Percentiles rank a stretch among this genome's conserved stretches.
phyloP scores from a whole-genome alignment of 202 grass and related monocot genomes.

The Eragrostis tef region DNA sequence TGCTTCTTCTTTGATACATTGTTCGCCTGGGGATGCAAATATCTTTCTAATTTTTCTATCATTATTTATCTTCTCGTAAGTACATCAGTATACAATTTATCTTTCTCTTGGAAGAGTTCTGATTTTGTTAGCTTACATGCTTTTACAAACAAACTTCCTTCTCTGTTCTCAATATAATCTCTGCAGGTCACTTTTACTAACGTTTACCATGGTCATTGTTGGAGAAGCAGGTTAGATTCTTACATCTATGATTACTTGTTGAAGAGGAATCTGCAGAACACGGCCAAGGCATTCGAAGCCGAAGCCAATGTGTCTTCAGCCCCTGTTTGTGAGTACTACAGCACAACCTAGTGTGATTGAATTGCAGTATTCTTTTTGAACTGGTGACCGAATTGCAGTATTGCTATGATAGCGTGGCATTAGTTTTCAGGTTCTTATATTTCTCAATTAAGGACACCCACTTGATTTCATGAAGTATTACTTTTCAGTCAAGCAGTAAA shows the following conservation, averaged over 20 bases:
- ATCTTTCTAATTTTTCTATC: background rate
- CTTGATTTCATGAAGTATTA: background rate
- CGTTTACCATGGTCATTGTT: constrained; percentile 32
- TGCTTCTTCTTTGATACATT: constrained; percentile 21
- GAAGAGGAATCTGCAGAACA: constrained; percentile 69
- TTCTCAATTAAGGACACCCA: constrained; percentile 22
- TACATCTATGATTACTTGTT: constrained; percentile 83
- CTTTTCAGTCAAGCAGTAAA: background rate
- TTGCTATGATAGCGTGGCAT: background rate
- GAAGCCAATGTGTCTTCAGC: constrained; percentile 63
- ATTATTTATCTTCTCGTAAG: constrained; percentile 21
- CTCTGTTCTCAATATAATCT: background rate
- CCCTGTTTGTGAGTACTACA: constrained; percentile 65
- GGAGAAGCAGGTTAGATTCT: constrained; percentile 66
- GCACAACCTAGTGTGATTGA: background rate
- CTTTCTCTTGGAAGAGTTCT: background rate
- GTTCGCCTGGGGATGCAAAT: constrained; percentile 1
- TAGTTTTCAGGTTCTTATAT: constrained; percentile 17
- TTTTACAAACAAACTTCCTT: constrained; percentile 10
- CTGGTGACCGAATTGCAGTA: background rate
- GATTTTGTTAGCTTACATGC: background rate
- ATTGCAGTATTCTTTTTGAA: background rate
- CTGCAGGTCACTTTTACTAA: constrained; percentile 17
- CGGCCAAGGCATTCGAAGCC: constrained; percentile 70
- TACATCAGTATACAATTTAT: constrained; percentile 2